Base-by-base conservation (phyloP, 305 asterid species). In the Rubia balearica region DNA sequence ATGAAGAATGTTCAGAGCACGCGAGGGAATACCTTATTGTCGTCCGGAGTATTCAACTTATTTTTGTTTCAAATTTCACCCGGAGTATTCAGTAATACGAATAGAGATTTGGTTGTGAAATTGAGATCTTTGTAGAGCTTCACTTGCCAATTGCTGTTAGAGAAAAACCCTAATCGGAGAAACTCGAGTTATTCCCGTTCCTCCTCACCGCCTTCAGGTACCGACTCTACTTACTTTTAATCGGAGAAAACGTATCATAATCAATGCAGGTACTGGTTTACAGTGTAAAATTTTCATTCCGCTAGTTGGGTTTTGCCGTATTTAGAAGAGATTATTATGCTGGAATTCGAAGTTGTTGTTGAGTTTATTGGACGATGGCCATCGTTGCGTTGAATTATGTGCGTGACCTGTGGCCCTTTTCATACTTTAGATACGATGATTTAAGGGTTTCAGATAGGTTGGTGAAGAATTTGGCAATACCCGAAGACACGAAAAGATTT, bases 401-500 rank as follows among this genome's bases (percentile, higher is more conserved):
- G 76, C 84, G 77, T 76, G 85, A 82, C 36, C 7, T 86, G 17
- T 92, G 97, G 98, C 97, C 95, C 51, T 81, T 92, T 59, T 82
- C 95, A 40, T 69, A 76, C 36, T 76, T 89, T 43, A 68, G 73
- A 61, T 72, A 70, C 51, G 80, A 84, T 70, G 98, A 93, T 71
- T 82, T 93, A 84, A 91, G 79, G 75, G 83, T 74, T 69, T 93
- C 98, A 6, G 89, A 93, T 81, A 68, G 72, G 61, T 83, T 91
- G 41, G 95, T 93, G 27, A 82, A 68, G 70, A 83, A 84, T 77
- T 76, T 93, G 46, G 69, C 85, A 62, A 80, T 93, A 69, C 95
- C 98, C 4, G 96, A 93, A 61, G 78, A 75, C 61, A 91, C 96
- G 6, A 91, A 88, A 85, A 84, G 82, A 76, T 93, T 93, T 38